Conservation (phyloP, 176 grass and related monocot species). For the Aegilops tauschii region DNA sequence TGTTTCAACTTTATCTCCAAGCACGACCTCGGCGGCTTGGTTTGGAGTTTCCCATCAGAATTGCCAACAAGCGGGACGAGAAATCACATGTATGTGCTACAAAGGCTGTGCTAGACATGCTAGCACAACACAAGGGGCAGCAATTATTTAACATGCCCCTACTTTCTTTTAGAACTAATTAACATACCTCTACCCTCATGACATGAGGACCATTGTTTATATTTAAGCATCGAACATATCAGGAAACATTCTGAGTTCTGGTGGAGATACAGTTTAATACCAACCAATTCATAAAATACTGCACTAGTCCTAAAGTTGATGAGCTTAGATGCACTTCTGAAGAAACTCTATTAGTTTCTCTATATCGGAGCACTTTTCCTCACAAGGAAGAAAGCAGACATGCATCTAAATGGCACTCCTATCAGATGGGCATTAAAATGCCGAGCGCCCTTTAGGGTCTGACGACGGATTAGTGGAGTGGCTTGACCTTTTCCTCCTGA, state of each 20-base stretch:
- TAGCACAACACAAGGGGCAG: too few relatives aligned
- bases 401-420: background rate
- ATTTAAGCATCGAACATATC: background rate
- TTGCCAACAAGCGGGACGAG: too few relatives aligned
- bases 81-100: too few relatives aligned
- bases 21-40: too few relatives aligned
- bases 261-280: background rate
- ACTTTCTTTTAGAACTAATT: background rate
- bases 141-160: too few relatives aligned
- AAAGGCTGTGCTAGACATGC: too few relatives aligned
- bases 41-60: too few relatives aligned
- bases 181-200: background rate
- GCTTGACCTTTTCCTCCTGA: constrained; percentile 80
- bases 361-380: background rate
- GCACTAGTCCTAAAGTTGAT: constrained; percentile 5
- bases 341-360: background rate
- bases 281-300: constrained; percentile 9
- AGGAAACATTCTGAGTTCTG: background rate
- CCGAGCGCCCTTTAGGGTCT: constrained; percentile 46
- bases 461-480: constrained; percentile 46
- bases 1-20: too few relatives aligned
- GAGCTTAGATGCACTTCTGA: constrained; percentile 5
- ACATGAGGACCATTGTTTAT: background rate
- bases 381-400: background rate
- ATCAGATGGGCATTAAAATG: constrained; percentile 15